Evolutionary conservation across 345 rosid genomes (phyloP), one percentile per base, ranked within the genome.

Genomic region (Hibiscus tridactylites): DNA sequence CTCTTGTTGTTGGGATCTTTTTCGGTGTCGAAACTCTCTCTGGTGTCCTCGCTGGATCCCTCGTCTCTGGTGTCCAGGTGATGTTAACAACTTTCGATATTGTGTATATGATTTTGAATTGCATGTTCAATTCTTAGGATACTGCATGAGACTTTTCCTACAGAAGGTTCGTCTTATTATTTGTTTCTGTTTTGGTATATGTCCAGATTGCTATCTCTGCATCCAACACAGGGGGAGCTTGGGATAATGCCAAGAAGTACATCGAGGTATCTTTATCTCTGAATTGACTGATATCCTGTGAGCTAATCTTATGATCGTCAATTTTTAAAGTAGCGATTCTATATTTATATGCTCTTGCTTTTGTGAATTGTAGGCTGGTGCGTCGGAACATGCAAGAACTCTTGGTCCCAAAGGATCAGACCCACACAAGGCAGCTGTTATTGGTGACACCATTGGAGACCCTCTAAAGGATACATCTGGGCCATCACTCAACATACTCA

Each of bases 201-300:
- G 24, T 64, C 67, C 86, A 93, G 98, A 81, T 93, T 67, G 97
- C 98, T 31, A 90, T 93, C 73, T 93, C 98, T 70, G 96, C 98
- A 53, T 94, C 98, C 37, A 94, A 94, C 89, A 94, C 96, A 21
- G 97, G 97, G 39, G 97, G 98, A 21, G 98, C 98, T 16, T 94
- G 97, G 98, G 98, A 94, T 75, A 94, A 94, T 65, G 98, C 98
- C 83, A 91, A 91, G 90, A 94, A 94, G 75, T 94, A 91, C 74
- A 94, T 91, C 10, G 95, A 94, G 98, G 96, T 88, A 85, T 5
- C 12, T 17, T 7, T 47, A 86, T 5, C 9, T 17, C 12, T 47
- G 10, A 47, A 9, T 49, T 68, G 24, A 16, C 15, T 9, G 26
- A 68, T n/a, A 49, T 15, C 59, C 16, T 71, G 11, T 6, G 64